phyloP scores from a whole-genome alignment of 2,329 filamentous ascomycete genomes.

The Karstenula rhodostoma region DNA sequence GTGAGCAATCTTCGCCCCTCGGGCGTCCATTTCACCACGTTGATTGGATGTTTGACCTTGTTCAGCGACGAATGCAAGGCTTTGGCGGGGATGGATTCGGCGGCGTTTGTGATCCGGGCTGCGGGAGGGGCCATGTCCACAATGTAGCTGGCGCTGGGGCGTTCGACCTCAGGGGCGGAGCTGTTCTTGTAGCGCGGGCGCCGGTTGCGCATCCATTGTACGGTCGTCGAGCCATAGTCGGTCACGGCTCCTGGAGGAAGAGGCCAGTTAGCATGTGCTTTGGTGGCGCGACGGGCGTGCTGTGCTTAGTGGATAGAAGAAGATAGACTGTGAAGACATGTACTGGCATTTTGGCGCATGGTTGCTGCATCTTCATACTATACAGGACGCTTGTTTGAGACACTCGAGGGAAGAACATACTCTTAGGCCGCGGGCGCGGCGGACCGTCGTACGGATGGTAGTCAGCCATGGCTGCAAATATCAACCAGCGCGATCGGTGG shows the following conservation, averaged over 20 bases:
- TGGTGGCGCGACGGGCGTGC: background rate
- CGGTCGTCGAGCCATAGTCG: conserved; percentile 89
- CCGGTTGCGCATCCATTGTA: conserved; percentile 89
- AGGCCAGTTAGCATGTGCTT: conserved; percentile 5
- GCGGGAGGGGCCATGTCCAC: conserved; percentile 90
- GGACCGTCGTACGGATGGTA: conserved; percentile 47
- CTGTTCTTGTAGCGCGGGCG: conserved; percentile 77
- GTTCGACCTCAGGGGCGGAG: conserved; percentile 77
- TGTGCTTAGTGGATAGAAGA: background rate
- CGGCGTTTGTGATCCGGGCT: conserved; percentile 75
- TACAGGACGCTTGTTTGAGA: background rate
- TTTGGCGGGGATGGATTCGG: conserved; percentile 90
- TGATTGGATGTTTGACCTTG: conserved; percentile 97
- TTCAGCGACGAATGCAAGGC: conserved; percentile 98
- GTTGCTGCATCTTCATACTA: background rate
- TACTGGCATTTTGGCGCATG: background rate
- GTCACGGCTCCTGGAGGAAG: conserved; percentile 77
- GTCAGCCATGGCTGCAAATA: conserved; percentile 43
- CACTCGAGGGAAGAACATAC: conserved; percentile 31
- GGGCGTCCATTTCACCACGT: conserved; percentile 96
- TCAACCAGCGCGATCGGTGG: background rate
- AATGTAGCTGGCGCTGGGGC: conserved; percentile 88
- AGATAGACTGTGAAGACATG: background rate
- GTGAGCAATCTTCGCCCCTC: conserved; percentile 92
- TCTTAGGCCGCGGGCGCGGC: conserved; percentile 45